phyloP scores from a whole-genome alignment of 495 filamentous ascomycete genomes.

The Acidiella bohemica region DNA sequence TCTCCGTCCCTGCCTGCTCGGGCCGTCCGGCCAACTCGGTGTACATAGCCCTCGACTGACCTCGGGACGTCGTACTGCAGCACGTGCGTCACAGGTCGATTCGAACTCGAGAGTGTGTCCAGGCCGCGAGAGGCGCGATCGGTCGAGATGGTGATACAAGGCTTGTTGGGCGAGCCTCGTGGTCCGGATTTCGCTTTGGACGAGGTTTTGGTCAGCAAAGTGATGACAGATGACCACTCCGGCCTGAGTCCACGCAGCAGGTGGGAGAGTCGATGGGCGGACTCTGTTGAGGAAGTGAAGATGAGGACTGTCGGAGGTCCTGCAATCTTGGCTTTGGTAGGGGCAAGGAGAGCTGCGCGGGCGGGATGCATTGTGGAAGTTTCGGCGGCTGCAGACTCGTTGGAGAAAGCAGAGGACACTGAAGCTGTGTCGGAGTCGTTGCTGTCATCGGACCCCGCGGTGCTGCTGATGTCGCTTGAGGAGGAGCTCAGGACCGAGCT shows the following conservation, averaged over 20 bases:
- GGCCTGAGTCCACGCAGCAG: slow-evolving; percentile 60
- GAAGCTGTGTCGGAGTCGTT: too few species aligned
- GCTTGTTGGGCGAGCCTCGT: slow-evolving; percentile 24
- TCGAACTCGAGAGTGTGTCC: slow-evolving; percentile 47
- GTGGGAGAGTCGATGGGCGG: slow-evolving; percentile 62
- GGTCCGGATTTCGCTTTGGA: not conserved
- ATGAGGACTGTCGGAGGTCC: slow-evolving; percentile 46
- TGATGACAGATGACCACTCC: slow-evolving; percentile 40
- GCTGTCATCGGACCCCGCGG: slow-evolving; percentile 20
- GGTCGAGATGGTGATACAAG: slow-evolving; percentile 70
- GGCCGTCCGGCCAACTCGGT: slow-evolving; percentile 85
- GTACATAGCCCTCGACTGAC: slow-evolving; percentile 69
- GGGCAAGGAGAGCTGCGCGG: slow-evolving; percentile 8
- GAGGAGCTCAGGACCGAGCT: slow-evolving; percentile 1
- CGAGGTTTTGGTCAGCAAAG: slow-evolving; percentile 56
- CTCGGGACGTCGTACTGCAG: slow-evolving; percentile 89
- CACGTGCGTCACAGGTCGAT: slow-evolving; percentile 51
- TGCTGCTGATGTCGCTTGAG: slow-evolving; percentile 6
- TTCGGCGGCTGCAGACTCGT: slow-evolving; percentile 20
- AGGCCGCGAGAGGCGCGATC: slow-evolving; percentile 87
- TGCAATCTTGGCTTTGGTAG: not conserved
- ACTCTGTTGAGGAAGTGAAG: slow-evolving; percentile 80
- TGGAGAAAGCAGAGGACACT: too few species aligned
- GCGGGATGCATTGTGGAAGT: slow-evolving; percentile 17
- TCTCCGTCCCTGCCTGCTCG: slow-evolving; percentile 62